Conservation (phyloP, 441 rosid species). For the Gossypium lobatum region DNA sequence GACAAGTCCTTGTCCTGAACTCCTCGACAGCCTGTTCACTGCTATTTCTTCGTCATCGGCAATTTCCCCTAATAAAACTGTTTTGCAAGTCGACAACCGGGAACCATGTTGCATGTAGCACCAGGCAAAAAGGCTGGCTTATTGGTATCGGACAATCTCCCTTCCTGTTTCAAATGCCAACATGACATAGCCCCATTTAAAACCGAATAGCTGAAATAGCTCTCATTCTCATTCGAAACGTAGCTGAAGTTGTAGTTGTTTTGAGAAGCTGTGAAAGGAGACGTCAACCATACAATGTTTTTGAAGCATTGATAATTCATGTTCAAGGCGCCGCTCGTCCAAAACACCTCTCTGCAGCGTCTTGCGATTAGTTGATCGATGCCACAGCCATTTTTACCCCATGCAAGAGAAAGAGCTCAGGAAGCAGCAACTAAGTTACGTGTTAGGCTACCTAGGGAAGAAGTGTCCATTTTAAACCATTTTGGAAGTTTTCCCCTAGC, state of each 20-base stretch:
- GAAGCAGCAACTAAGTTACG: background rate
- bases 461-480: constrained; percentile 16
- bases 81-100: background rate
- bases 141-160: background rate
- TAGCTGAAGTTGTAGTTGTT: constrained; percentile 14
- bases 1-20: constrained; percentile 2
- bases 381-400: background rate
- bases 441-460: constrained; percentile 13
- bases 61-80: background rate
- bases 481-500: constrained; percentile 18
- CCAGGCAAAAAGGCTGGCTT: background rate
- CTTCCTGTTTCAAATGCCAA: background rate
- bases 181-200: background rate
- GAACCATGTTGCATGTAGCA: background rate
- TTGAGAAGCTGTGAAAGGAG: background rate
- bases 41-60: constrained; percentile 1
- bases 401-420: constrained; percentile 20
- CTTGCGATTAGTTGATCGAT: constrained; percentile 14
- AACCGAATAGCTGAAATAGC: constrained; percentile 19
- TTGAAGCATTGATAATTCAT: background rate
- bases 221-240: constrained; percentile 23
- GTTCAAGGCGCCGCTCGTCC: constrained; percentile 20
- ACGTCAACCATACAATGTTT: background rate
- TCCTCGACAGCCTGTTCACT: constrained; percentile 8
- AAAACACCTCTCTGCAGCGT: constrained; percentile 16